These are phyloP conservation scores for Lipomyces kockii DNA, from an alignment of 805 yeast genomes.

Conservation along the genomic window DNA sequence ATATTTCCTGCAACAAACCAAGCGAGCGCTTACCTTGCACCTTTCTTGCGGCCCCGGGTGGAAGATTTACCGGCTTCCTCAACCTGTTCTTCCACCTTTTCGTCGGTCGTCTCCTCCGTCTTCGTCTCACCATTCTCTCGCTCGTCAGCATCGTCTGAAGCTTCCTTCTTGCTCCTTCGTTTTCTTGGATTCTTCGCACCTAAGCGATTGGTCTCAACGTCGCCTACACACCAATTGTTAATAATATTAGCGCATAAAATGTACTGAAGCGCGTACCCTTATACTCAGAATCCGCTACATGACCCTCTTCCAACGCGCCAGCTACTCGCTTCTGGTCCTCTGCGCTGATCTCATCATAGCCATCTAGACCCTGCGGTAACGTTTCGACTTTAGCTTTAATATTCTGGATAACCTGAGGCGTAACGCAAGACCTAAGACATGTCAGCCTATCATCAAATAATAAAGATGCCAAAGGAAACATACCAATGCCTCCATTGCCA, in stretches of 20 bases:
- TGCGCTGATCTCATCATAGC: slow-evolving; percentile 26
- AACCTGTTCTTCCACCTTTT: neutral
- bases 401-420: slow-evolving; percentile 33
- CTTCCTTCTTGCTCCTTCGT: neutral
- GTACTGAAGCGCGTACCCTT: slow-evolving; percentile 12
- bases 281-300: slow-evolving; percentile 30
- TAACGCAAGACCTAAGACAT: slow-evolving; percentile 32
- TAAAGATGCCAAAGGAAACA: neutral
- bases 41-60: neutral
- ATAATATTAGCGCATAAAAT: neutral
- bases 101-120: neutral
- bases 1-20: no score
- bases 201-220: slow-evolving; percentile 18
- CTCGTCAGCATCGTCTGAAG: slow-evolving; percentile 2
- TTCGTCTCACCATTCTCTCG: slow-evolving; percentile 5
- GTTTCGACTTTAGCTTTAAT: slow-evolving; percentile 19
- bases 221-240: neutral
- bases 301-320: slow-evolving; percentile 32
- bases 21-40: neutral
- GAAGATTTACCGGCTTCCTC: neutral
- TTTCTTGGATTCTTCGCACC: slow-evolving; percentile 18
- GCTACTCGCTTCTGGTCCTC: slow-evolving; percentile 22
- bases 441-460: neutral
- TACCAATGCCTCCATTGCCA: slow-evolving; percentile 39
- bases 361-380: slow-evolving; percentile 32